A percentile compares a stretch with the other conserved stretches of the same genome.
Evolutionary conservation across 371 early-diverging fungal species (phyloP).

Genomic region (Globomyces sp.): DNA sequence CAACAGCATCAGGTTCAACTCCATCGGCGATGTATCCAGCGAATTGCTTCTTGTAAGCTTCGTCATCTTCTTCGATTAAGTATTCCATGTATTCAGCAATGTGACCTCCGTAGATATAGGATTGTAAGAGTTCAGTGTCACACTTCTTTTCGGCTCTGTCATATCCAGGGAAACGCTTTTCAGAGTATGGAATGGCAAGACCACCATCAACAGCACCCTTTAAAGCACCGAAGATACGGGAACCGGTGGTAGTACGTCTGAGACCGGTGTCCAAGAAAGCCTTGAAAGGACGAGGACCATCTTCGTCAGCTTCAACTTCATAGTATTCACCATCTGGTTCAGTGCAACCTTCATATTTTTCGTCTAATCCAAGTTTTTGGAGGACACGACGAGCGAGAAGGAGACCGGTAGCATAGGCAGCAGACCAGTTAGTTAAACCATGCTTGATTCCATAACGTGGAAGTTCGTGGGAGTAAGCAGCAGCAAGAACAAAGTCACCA

Average conservation of each 20-base stretch:
- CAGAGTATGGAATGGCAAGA: conserved; percentile 97
- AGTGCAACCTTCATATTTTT: conserved; percentile 93
- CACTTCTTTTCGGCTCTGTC: conserved; percentile 86
- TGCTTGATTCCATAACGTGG: conserved; percentile 97
- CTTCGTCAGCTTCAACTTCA: conserved; percentile 85
- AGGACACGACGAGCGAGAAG: conserved; percentile 97
- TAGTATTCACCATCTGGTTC: conserved; percentile 92
- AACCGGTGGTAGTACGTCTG: conserved; percentile 98
- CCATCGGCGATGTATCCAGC: conserved; percentile 91
- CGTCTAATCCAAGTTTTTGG: conserved; percentile 91
- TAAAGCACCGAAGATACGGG: conserved; percentile 98
- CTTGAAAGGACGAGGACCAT: conserved; percentile 98
- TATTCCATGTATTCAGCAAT: conserved; percentile 98
- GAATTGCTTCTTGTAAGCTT: conserved; percentile 98
- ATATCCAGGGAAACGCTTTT: conserved; percentile 98
- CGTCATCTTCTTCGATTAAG: conserved; percentile 98
- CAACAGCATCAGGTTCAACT: conserved; percentile 89
- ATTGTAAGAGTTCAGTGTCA: conserved; percentile 93
- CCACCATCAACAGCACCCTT: conserved; percentile 99
- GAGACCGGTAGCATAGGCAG: conserved; percentile 99
- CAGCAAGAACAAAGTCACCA: conserved; percentile 97
- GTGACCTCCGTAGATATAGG: conserved; percentile 99
- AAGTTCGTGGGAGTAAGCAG: conserved; percentile 99
- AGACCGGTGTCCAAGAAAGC: conserved; percentile 99
- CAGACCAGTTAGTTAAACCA: conserved; percentile 99